Evolutionary conservation across 139 green algal species (phyloP).

Genomic region (Auxenochlorella pyrenoidosa): DNA sequence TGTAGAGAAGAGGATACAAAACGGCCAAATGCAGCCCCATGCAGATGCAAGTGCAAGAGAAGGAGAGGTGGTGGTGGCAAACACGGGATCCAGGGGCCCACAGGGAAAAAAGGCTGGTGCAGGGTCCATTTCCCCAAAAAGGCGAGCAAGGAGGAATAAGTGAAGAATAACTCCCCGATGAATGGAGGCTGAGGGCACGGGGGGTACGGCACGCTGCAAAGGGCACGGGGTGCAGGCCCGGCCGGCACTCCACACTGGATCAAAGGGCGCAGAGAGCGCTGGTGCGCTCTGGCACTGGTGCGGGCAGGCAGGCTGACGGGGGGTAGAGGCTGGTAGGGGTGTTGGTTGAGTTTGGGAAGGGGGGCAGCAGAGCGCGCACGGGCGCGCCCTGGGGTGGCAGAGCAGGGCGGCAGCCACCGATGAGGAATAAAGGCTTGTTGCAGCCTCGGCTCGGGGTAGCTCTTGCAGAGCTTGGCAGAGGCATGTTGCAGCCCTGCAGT

Average conservation of each 20-base stretch:
- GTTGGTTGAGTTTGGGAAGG: too few relatives aligned
- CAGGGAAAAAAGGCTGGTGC: background rate
- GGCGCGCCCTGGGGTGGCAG: background rate
- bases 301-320: too few relatives aligned
- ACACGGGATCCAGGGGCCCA: background rate
- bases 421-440: too few relatives aligned
- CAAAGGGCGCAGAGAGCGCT: too few relatives aligned
- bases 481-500: background rate
- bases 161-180: background rate
- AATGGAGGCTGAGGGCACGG: background rate
- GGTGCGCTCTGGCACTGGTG: too few relatives aligned
- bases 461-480: too few relatives aligned
- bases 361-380: background rate
- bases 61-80: background rate
- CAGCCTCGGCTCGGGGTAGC: background rate
- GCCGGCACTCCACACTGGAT: too few relatives aligned
- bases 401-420: too few relatives aligned
- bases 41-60: background rate
- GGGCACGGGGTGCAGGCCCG: background rate
- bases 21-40: background rate
- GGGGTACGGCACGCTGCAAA: background rate
- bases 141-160: background rate
- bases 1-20: background rate
- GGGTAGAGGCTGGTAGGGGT: too few relatives aligned
- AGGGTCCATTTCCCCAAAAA: background rate